These are phyloP conservation scores for Fusarium sp. DNA, from an alignment of 2,329 filamentous ascomycete genomes.

Conservation along the genomic window DNA sequence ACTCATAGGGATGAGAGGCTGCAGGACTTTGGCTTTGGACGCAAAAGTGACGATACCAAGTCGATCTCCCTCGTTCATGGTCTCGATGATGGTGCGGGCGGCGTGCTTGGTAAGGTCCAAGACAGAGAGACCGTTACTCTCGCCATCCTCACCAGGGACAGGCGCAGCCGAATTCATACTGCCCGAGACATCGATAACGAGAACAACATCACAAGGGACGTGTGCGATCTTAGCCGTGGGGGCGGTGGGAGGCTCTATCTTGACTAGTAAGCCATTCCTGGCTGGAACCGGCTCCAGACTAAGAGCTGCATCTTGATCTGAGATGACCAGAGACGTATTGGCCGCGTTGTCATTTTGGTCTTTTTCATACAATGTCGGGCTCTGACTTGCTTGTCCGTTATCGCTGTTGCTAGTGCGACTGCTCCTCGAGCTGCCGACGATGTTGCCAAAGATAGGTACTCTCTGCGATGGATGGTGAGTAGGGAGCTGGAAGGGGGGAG, in stretches of 20 bases:
- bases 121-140: constrained; percentile 63
- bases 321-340: background rate
- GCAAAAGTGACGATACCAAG: constrained; percentile 69
- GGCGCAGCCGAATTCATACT: constrained; percentile 65
- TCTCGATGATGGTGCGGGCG: constrained; percentile 67
- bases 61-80: constrained; percentile 64
- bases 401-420: constrained; percentile 3
- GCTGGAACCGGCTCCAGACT: constrained; percentile 55
- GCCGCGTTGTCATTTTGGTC: background rate
- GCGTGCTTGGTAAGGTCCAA: constrained; percentile 71
- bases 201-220: constrained; percentile 68
- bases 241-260: constrained; percentile 56
- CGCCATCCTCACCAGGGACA: constrained; percentile 57
- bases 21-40: constrained; percentile 55
- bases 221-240: constrained; percentile 51
- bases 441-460: constrained; percentile 29
- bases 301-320: constrained; percentile 37
- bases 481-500: rapidly evolving
- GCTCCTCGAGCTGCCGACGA: background rate
- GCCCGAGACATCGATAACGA: constrained; percentile 70
- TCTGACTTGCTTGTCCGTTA: background rate
- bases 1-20: constrained; percentile 61
- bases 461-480: constrained; percentile 28
- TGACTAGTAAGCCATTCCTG: constrained; percentile 57
- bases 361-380: constrained; percentile 15